Evolutionary conservation across 2,329 filamentous ascomycete species (phyloP).

Genomic region (Fusarium humuli): DNA sequence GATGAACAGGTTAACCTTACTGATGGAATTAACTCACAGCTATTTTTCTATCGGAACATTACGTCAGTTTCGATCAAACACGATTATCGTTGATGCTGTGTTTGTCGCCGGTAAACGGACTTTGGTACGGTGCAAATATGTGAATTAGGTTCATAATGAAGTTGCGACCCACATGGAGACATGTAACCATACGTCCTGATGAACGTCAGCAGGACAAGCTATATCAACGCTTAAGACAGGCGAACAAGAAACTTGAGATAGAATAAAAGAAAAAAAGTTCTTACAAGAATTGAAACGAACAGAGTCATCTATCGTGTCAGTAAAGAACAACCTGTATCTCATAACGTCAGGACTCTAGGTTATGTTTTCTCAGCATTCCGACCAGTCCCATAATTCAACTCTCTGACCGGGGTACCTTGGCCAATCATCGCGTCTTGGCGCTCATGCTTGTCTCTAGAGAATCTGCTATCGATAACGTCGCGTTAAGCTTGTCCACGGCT

Average conservation of each 20-base stretch:
- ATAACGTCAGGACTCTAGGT: background rate
- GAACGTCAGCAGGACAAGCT: rapidly evolving
- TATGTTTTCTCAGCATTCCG: background rate
- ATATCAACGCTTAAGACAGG: rapidly evolving
- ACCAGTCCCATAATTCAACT: background rate
- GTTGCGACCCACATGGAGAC: rapidly evolving
- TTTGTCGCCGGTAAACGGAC: too few species aligned
- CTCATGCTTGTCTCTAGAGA: rapidly evolving
- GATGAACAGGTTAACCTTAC: background rate
- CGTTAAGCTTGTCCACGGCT: too few species aligned
- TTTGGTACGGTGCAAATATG: too few species aligned
- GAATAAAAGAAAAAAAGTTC: too few species aligned
- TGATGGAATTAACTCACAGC: background rate
- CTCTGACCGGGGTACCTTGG: rapidly evolving
- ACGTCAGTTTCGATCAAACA: background rate
- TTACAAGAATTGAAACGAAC: too few species aligned
- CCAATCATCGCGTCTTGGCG: rapidly evolving
- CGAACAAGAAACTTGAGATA: too few species aligned
- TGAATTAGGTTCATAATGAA: too few species aligned
- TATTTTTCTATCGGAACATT: rapidly evolving
- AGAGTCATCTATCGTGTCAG: background rate
- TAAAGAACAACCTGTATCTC: background rate
- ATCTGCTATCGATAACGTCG: background rate
- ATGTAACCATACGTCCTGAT: rapidly evolving
- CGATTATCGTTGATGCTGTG: too few species aligned